These are phyloP conservation scores for Cystobasidiaceae sp. DNA, from an alignment of 1,284 basidiomycete species.

Conservation along the genomic window DNA sequence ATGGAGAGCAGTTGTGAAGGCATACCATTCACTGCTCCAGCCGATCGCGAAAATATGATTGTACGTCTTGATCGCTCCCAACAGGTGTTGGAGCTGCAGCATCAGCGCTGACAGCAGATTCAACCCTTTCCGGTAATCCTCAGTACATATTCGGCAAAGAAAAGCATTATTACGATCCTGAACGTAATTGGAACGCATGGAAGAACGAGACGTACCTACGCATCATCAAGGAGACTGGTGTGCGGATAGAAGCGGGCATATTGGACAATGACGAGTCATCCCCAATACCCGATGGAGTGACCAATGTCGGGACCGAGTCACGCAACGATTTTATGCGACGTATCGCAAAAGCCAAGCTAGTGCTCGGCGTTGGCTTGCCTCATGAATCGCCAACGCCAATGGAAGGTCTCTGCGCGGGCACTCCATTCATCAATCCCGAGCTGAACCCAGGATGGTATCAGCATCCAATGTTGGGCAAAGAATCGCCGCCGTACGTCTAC, in stretches of 20 bases:
- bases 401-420: slow-evolving; percentile 11
- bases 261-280: neutral
- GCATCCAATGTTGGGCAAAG: slow-evolving; percentile 2
- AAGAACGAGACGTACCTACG: neutral
- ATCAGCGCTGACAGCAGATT: neutral
- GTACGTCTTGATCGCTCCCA: neutral
- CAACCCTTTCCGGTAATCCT: neutral
- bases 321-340: slow-evolving; percentile 12
- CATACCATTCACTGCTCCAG: neutral
- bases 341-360: neutral
- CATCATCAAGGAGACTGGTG: neutral
- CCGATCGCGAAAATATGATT: slow-evolving; percentile 8
- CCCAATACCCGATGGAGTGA: neutral
- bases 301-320: slow-evolving; percentile 11
- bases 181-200: slow-evolving; percentile 8
- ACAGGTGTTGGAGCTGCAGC: neutral
- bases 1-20: slow-evolving; percentile 4
- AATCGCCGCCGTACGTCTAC: slow-evolving; percentile 1
- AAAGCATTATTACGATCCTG: slow-evolving; percentile 7
- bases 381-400: slow-evolving; percentile 17
- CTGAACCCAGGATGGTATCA: slow-evolving; percentile 14
- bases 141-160: slow-evolving; percentile 17
- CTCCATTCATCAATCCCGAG: slow-evolving; percentile 9
- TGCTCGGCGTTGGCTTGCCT: neutral
- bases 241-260: slow-evolving; percentile 6